Evolutionary conservation across 2,329 filamentous ascomycete genomes (phyloP).

Genomic region (Magnaporthiopsis poae): DNA sequence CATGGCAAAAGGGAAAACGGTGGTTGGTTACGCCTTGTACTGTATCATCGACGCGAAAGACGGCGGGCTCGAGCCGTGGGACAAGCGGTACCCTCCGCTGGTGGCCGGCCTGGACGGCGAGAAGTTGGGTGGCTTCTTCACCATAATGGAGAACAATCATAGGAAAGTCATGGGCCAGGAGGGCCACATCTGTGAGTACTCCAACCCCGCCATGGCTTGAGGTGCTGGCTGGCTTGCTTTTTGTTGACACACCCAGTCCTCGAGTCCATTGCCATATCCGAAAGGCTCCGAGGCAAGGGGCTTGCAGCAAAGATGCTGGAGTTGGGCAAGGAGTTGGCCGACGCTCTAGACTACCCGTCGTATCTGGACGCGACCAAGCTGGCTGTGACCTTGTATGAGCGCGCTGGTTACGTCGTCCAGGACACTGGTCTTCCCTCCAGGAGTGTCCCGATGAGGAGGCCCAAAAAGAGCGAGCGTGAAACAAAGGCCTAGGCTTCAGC

Average conservation of each 20-base stretch:
- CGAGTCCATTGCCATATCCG: slow-evolving; percentile 1
- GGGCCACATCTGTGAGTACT: slow-evolving; percentile 6
- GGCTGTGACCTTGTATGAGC: slow-evolving; percentile 2
- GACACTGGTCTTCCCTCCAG: background rate
- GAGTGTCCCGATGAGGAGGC: slow-evolving; percentile 1
- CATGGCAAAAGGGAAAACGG: background rate
- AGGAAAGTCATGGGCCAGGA: background rate
- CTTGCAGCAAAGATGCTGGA: background rate
- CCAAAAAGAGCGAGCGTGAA: background rate
- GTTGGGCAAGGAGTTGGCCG: background rate
- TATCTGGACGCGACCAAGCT: slow-evolving; percentile 4
- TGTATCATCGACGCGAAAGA: background rate
- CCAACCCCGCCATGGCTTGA: too few relatives aligned
- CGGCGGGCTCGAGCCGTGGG: background rate
- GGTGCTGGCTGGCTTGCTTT: background rate
- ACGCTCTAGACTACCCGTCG: background rate
- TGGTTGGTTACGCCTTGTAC: slow-evolving; percentile 1
- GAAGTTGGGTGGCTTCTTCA: background rate
- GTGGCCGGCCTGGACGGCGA: background rate
- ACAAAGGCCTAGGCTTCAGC: background rate
- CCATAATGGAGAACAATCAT: background rate
- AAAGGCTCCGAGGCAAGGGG: background rate
- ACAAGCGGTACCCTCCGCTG: background rate
- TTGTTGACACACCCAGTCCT: background rate
- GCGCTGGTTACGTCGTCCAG: background rate